Conservation (phyloP, 2,329 filamentous ascomycete genomes). For the Calonectria henricotiae region DNA sequence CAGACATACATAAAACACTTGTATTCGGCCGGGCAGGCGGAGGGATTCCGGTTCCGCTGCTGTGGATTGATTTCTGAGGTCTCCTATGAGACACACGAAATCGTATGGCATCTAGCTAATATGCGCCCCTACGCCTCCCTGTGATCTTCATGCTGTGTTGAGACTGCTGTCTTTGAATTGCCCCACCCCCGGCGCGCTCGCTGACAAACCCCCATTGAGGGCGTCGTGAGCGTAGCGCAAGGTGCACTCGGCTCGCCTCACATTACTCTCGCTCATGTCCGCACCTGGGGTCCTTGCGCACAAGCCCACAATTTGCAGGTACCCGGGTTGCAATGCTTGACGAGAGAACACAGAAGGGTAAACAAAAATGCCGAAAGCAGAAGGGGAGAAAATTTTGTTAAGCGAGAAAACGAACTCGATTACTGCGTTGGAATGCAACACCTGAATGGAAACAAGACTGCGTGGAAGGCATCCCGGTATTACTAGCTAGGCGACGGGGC, state of each 20-base stretch:
- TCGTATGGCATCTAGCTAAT: background rate
- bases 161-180: slow-evolving; percentile 1
- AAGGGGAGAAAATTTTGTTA: background rate
- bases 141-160: background rate
- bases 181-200: background rate
- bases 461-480: slow-evolving; percentile 7
- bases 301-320: background rate
- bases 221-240: background rate
- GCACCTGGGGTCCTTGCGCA: slow-evolving; percentile 16
- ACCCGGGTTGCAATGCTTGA: background rate
- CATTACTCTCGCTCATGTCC: slow-evolving; percentile 18
- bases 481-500: background rate
- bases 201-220: background rate
- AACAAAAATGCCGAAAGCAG: background rate
- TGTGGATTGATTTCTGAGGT: background rate
- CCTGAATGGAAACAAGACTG: background rate
- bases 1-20: background rate
- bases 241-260: slow-evolving; percentile 12
- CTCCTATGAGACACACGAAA: slow-evolving; percentile 14
- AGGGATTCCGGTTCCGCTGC: slow-evolving; percentile 4
- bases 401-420: background rate
- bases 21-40: slow-evolving; percentile 1
- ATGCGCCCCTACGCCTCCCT: background rate
- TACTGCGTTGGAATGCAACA: background rate
- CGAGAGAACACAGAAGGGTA: background rate